Base-by-base conservation (phyloP, 2,329 filamentous ascomycete species). In the Stenocarpella maydis region DNA sequence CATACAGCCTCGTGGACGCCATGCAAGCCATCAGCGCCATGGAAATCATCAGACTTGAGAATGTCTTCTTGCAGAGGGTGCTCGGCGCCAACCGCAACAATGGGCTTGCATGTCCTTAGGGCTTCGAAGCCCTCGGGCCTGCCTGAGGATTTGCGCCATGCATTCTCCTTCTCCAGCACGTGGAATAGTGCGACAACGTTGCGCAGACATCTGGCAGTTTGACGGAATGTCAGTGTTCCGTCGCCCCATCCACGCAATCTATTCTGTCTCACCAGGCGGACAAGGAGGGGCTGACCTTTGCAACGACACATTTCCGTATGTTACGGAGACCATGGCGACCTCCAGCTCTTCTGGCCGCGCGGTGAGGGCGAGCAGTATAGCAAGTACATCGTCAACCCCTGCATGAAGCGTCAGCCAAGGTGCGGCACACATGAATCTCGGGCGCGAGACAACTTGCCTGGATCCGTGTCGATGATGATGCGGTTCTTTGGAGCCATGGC, bases 401-500 rank as follows among this genome's bases (percentile, higher is more conserved):
- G 65, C 14, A 47, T 17, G n/a, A 39, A 47, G 52, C 73, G 67
- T 75, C 49, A 73, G 72, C 28, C 17, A 28, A 49, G 31, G 26
- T 41, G 43, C 2, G 19, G 7, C 14, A 21, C 49, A 49, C 39
- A 2, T 4, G 34, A 21, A 15, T 2, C 7, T n/a, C 39, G 45
- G 14, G 31, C 12, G 21, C 28, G 54, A 24, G 15, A 39, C 24
- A 28, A 28, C 79, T 74, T 84, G 93, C 95, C 82, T 74, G 95
- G 95, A 78, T 98, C 96, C 2, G 95, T 98, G 78, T 99, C 96
- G 76, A 99, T 96, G 76, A 99, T 98, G 74, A 99, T 91, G 76
- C 91, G 90, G 75, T 88, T 89, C 75, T 88, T 89, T 34, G 90
- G 87, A 67, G 88, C 85, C 91, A 93, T 92, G 68, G 55, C 74